These are phyloP conservation scores for Arthrobotrys sinensis DNA, from an alignment of 2,329 filamentous ascomycete genomes.

Conservation along the genomic window DNA sequence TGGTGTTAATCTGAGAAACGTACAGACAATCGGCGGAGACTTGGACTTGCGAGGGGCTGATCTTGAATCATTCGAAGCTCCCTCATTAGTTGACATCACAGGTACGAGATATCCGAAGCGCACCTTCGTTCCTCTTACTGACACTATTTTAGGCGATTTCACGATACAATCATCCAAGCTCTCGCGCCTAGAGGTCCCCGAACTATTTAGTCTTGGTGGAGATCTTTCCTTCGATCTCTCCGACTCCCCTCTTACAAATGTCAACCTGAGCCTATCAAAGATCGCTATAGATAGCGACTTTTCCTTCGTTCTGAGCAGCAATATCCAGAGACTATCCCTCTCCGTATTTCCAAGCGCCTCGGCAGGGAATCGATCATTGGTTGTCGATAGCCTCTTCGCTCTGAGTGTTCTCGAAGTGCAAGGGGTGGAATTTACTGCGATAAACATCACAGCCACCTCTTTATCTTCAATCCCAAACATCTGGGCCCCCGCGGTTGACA, in stretches of 20 bases:
- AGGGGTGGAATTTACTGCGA: slow-evolving; percentile 18
- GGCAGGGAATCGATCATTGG: slow-evolving; percentile 27
- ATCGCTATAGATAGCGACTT: slow-evolving; percentile 17
- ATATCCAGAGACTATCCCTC: slow-evolving; percentile 33
- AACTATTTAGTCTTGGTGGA: slow-evolving; percentile 28
- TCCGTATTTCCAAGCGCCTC: not conserved
- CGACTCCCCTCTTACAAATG: slow-evolving; percentile 1
- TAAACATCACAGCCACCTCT: slow-evolving; percentile 24
- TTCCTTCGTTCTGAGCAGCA: slow-evolving; percentile 15
- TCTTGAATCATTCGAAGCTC: slow-evolving; percentile 16
- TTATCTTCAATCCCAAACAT: slow-evolving; percentile 29
- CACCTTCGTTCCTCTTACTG: not conserved
- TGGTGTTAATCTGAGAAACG: slow-evolving; percentile 13
- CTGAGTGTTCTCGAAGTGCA: slow-evolving; percentile 7
- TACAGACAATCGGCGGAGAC: slow-evolving; percentile 22
- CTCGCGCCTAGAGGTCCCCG: not conserved
- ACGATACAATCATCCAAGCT: slow-evolving; percentile 29
- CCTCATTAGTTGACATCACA: slow-evolving; percentile 18
- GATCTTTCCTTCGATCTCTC: slow-evolving; percentile 34
- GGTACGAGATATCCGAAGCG: slow-evolving; percentile 4
- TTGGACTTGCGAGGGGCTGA: slow-evolving; percentile 16
- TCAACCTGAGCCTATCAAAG: not conserved
- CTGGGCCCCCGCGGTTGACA: slow-evolving; percentile 5
- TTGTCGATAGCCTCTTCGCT: slow-evolving; percentile 13
- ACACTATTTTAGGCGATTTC: slow-evolving; percentile 31